These are phyloP conservation scores for Thecaphora thlaspeos DNA, from an alignment of 1,284 basidiomycete species.

Conservation along the genomic window DNA sequence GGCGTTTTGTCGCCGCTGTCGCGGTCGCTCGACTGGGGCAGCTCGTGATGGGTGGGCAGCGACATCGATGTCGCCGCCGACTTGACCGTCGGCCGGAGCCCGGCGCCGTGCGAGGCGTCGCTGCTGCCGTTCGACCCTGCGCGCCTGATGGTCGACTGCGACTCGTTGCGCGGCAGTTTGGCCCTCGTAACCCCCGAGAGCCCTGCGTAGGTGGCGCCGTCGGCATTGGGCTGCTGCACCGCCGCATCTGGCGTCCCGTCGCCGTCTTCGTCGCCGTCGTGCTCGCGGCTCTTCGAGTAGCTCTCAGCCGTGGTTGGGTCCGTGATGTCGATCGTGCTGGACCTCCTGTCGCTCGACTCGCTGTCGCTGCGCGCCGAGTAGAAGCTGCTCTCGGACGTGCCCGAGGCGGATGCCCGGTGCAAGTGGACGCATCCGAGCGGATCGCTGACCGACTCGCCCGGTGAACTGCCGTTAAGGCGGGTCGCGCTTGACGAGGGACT, in stretches of 20 bases:
- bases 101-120: conserved; percentile 6
- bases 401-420: conserved; percentile 28
- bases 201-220: too few species aligned
- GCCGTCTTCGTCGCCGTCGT: conserved; percentile 3
- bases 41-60: conserved; percentile 43
- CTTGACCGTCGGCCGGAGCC: conserved; percentile 4
- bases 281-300: conserved; percentile 16
- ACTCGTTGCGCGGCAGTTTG: conserved; percentile 53
- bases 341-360: conserved; percentile 42
- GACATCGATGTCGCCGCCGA: conserved; percentile 13
- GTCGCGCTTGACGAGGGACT: too few species aligned
- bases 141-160: conserved; percentile 60
- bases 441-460: not conserved
- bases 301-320: conserved; percentile 36
- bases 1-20: not conserved
- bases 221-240: not conserved
- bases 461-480: not conserved
- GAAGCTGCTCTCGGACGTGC: conserved; percentile 42
- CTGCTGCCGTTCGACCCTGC: conserved; percentile 43
- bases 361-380: conserved; percentile 44
- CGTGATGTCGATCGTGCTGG: conserved; percentile 34
- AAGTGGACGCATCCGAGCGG: not conserved
- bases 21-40: conserved; percentile 8
- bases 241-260: too few species aligned
- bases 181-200: too few species aligned